Evolutionary conservation across 148 eudicot genomes (phyloP).

Genomic region (Rheum nobile): DNA sequence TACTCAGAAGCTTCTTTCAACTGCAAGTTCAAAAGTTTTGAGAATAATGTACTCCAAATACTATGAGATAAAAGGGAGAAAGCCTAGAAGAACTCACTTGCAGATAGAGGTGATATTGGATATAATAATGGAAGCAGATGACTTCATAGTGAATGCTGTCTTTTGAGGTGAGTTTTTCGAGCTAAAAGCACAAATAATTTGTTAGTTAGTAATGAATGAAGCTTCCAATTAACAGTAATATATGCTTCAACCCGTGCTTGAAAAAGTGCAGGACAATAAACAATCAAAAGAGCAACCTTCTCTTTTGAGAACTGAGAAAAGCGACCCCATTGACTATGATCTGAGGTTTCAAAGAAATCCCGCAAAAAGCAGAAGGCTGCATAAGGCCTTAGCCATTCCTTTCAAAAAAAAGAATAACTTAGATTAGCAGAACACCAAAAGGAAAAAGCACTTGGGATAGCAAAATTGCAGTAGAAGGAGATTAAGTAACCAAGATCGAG

Average conservation of each 20-base stretch:
- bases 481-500: not conserved
- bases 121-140: constrained; percentile 75
- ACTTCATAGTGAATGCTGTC: constrained; percentile 60
- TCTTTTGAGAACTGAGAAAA: constrained; percentile 58
- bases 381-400: constrained; percentile 96
- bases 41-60: not conserved
- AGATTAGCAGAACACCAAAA: not conserved
- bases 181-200: constrained; percentile 35
- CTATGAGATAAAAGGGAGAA: not conserved
- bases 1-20: constrained; percentile 81
- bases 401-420: constrained; percentile 10
- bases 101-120: constrained; percentile 78
- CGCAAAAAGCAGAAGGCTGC: constrained; percentile 95
- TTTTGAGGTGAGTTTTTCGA: constrained; percentile 68
- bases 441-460: constrained; percentile 7
- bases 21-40: constrained; percentile 22
- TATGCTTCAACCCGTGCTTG: not conserved
- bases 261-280: not conserved
- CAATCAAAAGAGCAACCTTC: constrained; percentile 37
- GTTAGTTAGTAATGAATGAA: not conserved
- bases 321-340: constrained; percentile 96
- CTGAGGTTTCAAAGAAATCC: constrained; percentile 91
- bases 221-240: not conserved
- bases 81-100: constrained; percentile 36
- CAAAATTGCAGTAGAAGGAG: not conserved